Conservation (phyloP, 1,139 yeast genomes). For the Taphrina wiesneri region DNA sequence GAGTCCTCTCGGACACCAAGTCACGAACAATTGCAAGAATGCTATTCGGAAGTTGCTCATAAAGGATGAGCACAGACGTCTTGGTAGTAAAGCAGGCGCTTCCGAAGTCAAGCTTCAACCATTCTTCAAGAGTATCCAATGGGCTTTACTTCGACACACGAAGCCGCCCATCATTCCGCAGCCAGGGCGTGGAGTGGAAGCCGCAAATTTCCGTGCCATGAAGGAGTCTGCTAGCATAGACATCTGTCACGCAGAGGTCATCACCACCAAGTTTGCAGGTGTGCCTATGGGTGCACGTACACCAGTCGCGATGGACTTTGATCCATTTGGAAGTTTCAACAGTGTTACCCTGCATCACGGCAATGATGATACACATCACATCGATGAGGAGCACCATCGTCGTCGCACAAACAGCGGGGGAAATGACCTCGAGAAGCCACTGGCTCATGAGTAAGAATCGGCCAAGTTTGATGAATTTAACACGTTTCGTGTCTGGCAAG, state of each 20-base stretch:
- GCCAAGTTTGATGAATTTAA: not conserved
- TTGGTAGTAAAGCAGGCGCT: conserved; percentile 92
- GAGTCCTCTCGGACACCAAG: conserved; percentile 48
- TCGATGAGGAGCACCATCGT: conserved; percentile 28
- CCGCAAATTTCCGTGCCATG: conserved; percentile 43
- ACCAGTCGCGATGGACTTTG: conserved; percentile 49
- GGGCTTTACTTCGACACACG: conserved; percentile 91
- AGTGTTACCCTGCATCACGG: conserved; percentile 82
- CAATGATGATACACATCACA: conserved; percentile 35
- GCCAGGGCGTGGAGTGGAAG: conserved; percentile 58
- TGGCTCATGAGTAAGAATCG: not conserved
- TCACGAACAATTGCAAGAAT: conserved; percentile 74
- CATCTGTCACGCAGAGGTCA: conserved; percentile 41
- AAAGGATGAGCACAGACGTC: conserved; percentile 82
- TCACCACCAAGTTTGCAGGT: conserved; percentile 43
- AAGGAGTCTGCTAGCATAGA: conserved; percentile 46
- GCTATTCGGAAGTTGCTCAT: conserved; percentile 76
- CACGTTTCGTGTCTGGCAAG: not conserved
- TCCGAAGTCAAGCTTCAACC: conserved; percentile 88
- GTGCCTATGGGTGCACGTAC: conserved; percentile 47
- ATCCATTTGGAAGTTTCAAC: conserved; percentile 85
- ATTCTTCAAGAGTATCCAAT: conserved; percentile 84
- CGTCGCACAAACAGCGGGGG: conserved; percentile 24
- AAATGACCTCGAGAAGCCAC: conserved; percentile 8
- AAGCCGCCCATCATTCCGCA: conserved; percentile 95